These are phyloP conservation scores for Madurella fahalii DNA, from an alignment of 2,329 filamentous ascomycete species.

Conservation along the genomic window DNA sequence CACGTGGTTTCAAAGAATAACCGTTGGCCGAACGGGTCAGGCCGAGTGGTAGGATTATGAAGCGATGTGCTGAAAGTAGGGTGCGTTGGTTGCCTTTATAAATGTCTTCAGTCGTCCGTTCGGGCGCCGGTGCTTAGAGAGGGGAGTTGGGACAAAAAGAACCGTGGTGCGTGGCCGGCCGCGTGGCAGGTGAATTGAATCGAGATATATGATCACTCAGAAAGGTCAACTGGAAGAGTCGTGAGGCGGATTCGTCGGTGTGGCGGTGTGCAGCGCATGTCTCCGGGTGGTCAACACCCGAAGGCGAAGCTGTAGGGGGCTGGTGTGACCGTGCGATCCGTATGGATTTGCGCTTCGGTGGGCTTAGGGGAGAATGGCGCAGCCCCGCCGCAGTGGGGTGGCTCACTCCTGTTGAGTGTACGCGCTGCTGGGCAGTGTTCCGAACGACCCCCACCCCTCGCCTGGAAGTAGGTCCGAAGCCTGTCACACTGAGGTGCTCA, in stretches of 20 bases:
- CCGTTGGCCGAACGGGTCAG: too few species aligned
- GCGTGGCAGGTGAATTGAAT: neutral
- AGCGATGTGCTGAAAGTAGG: neutral
- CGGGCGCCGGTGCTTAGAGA: too few species aligned
- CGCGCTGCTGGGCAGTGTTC: conserved; percentile 1
- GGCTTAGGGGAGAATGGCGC: conserved; percentile 9
- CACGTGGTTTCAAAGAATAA: neutral
- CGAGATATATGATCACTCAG: neutral
- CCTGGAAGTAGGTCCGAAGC: too few species aligned
- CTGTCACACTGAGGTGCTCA: too few species aligned
- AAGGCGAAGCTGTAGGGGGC: too few species aligned
- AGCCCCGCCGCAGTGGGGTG: conserved; percentile 10
- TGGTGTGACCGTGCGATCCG: too few species aligned
- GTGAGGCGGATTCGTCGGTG: neutral
- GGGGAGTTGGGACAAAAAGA: neutral
- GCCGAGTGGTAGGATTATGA: too few species aligned
- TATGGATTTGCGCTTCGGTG: too few species aligned
- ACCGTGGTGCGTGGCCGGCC: neutral
- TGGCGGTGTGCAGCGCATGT: neutral
- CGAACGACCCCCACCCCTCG: neutral
- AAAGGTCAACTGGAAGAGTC: neutral
- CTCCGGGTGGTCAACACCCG: too few species aligned
- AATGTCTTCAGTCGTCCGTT: neutral
- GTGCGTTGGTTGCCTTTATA: neutral
- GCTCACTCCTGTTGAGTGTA: neutral